Conservation (phyloP, 176 grass and related monocot species). For the Neostapfia colusana region DNA sequence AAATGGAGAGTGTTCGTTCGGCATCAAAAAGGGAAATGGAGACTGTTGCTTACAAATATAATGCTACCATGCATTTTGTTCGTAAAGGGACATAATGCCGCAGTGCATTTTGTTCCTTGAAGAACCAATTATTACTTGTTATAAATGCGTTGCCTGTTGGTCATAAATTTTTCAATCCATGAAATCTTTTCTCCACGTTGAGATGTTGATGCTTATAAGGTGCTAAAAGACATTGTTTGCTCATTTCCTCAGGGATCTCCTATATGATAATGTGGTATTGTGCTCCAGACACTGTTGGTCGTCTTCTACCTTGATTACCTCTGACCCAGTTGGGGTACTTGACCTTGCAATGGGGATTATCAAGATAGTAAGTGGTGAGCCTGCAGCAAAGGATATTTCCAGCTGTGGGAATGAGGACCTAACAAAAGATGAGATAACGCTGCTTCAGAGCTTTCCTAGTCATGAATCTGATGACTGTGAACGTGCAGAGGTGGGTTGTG, state of each 20-base stretch:
- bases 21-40: background rate
- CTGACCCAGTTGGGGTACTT: background rate
- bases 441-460: conserved; percentile 37
- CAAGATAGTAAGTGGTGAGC: conserved; percentile 37
- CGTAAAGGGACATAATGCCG: background rate
- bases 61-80: background rate
- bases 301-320: conserved; percentile 32
- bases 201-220: background rate
- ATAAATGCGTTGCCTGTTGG: background rate
- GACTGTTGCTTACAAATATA: background rate
- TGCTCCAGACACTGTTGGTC: background rate
- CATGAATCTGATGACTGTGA: conserved; percentile 53
- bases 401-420: conserved; percentile 38
- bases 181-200: background rate
- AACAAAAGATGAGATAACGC: conserved; percentile 48
- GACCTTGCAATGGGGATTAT: conserved; percentile 61
- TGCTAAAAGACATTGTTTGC: conserved; percentile 18
- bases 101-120: background rate
- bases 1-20: background rate
- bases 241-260: conserved; percentile 31
- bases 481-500: conserved; percentile 56
- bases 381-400: background rate
- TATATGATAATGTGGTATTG: conserved; percentile 16
- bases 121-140: background rate
- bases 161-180: background rate